These are phyloP conservation scores for Eremochloa ophiuroides DNA, from an alignment of 176 grass and related monocot genomes.

Conservation along the genomic window DNA sequence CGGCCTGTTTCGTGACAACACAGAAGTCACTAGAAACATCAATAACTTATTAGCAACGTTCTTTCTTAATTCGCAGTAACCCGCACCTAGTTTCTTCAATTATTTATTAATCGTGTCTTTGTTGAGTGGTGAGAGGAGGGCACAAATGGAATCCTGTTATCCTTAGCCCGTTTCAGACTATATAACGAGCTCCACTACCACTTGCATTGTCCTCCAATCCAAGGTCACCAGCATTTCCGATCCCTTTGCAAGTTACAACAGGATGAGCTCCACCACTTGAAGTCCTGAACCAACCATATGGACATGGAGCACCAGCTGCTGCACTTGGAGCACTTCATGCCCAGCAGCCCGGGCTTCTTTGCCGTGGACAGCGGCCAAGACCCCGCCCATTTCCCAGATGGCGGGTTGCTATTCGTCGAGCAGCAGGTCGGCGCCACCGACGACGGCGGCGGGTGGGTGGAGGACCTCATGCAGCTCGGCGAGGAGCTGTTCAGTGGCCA, in stretches of 20 bases:
- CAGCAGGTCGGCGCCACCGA: background rate
- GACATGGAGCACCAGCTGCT: slow-evolving; percentile 15
- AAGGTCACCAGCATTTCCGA: background rate
- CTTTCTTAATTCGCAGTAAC: too few species aligned
- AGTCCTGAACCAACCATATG: background rate
- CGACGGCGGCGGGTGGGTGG: slow-evolving; percentile 22
- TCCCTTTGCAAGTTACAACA: background rate
- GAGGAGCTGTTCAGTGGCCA: slow-evolving; percentile 24
- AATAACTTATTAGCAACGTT: too few species aligned
- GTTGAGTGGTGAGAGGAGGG: too few species aligned
- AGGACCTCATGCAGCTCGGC: slow-evolving; percentile 50
- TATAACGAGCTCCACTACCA: background rate
- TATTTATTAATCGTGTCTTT: background rate
- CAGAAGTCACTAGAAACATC: too few species aligned
- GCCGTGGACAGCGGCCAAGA: background rate
- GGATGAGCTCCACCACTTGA: background rate
- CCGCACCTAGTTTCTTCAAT: background rate
- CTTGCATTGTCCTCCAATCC: background rate
- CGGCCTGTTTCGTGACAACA: too few species aligned
- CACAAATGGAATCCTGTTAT: background rate
- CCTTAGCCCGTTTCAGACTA: background rate
- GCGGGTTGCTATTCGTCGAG: background rate
- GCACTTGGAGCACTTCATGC: slow-evolving; percentile 14
- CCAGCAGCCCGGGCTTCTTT: slow-evolving; percentile 9
- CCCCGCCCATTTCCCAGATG: background rate